These are phyloP conservation scores for Skeletonema costatum DNA, from an alignment of 108 stramenopile species.

Conservation along the genomic window DNA sequence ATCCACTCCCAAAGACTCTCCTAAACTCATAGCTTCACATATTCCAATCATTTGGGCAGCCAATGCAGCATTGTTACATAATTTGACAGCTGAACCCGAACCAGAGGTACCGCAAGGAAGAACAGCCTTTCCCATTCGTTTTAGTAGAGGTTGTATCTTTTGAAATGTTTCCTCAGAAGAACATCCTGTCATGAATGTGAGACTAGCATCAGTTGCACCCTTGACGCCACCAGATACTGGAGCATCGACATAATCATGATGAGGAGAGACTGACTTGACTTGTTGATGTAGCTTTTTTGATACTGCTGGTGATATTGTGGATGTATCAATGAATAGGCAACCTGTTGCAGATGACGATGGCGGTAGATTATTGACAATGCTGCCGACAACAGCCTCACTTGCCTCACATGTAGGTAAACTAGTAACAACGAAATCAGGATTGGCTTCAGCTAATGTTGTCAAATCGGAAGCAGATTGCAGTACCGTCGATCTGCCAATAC, in stretches of 20 bases:
- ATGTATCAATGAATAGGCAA: slow-evolving; percentile 41
- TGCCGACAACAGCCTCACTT: slow-evolving; percentile 31
- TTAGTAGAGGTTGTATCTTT: slow-evolving; percentile 53
- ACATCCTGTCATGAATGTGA: slow-evolving; percentile 95
- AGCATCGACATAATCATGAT: slow-evolving; percentile 71
- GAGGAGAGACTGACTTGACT: slow-evolving; percentile 30
- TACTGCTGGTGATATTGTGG: slow-evolving; percentile 27
- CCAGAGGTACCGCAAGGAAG: slow-evolving; percentile 86
- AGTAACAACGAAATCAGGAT: slow-evolving; percentile 37
- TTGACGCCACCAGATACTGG: slow-evolving; percentile 95
- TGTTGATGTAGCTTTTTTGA: slow-evolving; percentile 30
- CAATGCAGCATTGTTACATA: slow-evolving; percentile 94
- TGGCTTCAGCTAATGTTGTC: slow-evolving; percentile 20
- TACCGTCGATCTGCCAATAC: not conserved
- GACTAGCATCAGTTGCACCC: slow-evolving; percentile 86
- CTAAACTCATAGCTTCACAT: slow-evolving; percentile 93
- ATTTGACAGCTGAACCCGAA: slow-evolving; percentile 83
- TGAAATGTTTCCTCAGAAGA: slow-evolving; percentile 42
- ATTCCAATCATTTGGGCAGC: slow-evolving; percentile 94
- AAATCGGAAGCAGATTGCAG: slow-evolving; percentile 24
- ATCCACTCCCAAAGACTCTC: slow-evolving; percentile 88
- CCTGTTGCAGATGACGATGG: slow-evolving; percentile 1
- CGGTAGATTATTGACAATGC: slow-evolving; percentile 17
- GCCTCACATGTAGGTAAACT: slow-evolving; percentile 42
- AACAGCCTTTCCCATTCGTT: slow-evolving; percentile 77